Evolutionary conservation across 78 protist genomes (phyloP).

Genomic region (Salpingoeca rosetta): DNA sequence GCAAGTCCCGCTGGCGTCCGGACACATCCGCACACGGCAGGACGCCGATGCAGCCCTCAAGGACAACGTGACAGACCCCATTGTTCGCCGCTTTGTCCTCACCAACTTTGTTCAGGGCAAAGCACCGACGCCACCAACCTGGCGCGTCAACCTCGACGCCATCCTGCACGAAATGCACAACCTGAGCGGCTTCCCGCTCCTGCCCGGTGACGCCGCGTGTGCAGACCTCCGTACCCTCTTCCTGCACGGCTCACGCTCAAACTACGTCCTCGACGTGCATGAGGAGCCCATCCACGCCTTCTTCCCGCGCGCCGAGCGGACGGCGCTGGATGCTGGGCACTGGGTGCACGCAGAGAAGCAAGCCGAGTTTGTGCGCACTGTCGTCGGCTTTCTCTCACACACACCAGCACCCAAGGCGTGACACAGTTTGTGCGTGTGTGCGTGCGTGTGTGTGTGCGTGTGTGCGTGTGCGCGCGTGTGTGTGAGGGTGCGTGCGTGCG

Average conservation of each 20-base stretch:
- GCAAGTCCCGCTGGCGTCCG: background rate
- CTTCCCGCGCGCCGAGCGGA: background rate
- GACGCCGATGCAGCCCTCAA: background rate
- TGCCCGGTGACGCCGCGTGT: background rate
- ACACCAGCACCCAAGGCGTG: background rate
- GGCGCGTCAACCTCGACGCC: background rate
- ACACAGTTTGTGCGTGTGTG: background rate
- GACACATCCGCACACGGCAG: background rate
- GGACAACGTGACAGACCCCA: background rate
- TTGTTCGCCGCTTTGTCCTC: background rate
- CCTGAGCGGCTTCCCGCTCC: background rate
- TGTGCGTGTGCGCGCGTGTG: too few species aligned
- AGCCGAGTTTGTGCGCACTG: background rate
- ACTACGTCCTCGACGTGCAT: background rate
- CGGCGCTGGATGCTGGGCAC: constrained; percentile 15
- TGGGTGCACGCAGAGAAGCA: constrained; percentile 26
- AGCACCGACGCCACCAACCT: background rate
- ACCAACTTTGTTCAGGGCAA: background rate
- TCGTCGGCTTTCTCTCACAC: background rate
- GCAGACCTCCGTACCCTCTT: background rate
- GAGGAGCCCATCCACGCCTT: background rate
- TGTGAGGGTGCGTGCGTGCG: too few species aligned
- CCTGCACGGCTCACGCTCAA: background rate
- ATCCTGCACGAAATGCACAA: background rate
- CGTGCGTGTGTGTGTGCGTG: background rate